A percentile compares a stretch with the other conserved stretches of the same genome.
phyloP scores from a whole-genome alignment of 495 filamentous ascomycete genomes.

The Hypomontagnella submonticulosa region DNA sequence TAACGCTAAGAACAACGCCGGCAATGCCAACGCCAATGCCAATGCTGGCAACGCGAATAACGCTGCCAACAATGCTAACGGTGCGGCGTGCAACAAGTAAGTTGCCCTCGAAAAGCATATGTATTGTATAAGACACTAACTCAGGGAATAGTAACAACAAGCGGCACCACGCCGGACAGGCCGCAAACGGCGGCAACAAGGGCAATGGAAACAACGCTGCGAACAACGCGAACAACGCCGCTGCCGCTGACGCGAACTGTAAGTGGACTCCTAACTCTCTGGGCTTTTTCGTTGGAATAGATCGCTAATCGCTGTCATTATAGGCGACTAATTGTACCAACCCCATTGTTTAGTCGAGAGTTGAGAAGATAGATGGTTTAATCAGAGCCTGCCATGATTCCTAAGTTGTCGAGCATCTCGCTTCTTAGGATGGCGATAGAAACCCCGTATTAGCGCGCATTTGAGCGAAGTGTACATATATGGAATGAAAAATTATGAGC shows the following conservation, averaged over 20 bases:
- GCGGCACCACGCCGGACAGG: constrained; percentile 41
- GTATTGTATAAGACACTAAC: constrained; percentile 17
- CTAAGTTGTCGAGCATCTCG: background rate
- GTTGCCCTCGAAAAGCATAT: background rate
- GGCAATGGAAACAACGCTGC: background rate
- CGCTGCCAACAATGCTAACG: constrained; percentile 22
- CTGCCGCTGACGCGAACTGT: constrained; percentile 30
- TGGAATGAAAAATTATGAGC: constrained; percentile 35
- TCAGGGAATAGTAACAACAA: constrained; percentile 33
- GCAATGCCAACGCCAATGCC: constrained; percentile 6
- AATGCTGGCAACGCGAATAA: constrained; percentile 13
- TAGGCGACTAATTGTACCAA: constrained; percentile 25
- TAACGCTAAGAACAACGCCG: constrained; percentile 8
- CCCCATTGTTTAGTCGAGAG: background rate
- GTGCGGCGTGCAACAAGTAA: constrained; percentile 22
- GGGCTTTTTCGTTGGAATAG: background rate
- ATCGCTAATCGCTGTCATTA: constrained; percentile 6
- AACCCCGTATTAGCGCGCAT: constrained; percentile 24
- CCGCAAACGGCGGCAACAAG: constrained; percentile 31
- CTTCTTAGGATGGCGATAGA: constrained; percentile 18
- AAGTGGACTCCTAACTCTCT: constrained; percentile 10
- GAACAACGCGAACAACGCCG: constrained; percentile 8
- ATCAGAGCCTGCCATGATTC: constrained; percentile 8
- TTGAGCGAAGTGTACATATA: constrained; percentile 30
- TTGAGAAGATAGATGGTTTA: background rate